Percentiles rank a stretch among this genome's conserved stretches.
Conservation (phyloP, 139 green algal genomes). For the Dunaliella sp. region DNA sequence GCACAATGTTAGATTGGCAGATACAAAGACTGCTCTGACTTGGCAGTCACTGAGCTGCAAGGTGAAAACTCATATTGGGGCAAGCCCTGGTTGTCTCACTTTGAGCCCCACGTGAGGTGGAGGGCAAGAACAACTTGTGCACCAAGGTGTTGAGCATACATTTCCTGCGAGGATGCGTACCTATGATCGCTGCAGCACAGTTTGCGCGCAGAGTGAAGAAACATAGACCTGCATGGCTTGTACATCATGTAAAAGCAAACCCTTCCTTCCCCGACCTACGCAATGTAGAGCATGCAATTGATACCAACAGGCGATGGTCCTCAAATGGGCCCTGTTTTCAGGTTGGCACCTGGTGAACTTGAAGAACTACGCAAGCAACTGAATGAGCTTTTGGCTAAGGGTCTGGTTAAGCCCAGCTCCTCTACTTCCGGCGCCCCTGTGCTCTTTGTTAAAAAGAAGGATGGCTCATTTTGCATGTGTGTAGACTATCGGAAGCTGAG, state of each 20-base stretch:
- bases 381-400: constrained; percentile 14
- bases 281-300: background rate
- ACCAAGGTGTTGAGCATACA: no score
- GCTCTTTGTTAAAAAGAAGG: constrained; percentile 55
- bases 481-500: constrained; percentile 42
- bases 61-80: background rate
- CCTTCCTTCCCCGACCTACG: background rate
- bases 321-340: background rate
- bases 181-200: background rate
- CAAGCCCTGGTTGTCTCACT: background rate
- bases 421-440: constrained; percentile 38
- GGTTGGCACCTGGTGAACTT: background rate
- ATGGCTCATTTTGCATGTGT: constrained; percentile 48
- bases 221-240: background rate
- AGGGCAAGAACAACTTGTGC: background rate
- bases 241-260: background rate
- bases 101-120: background rate
- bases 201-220: background rate
- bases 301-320: background rate
- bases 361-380: background rate
- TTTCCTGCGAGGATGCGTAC: background rate
- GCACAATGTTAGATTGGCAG: background rate
- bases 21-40: background rate
- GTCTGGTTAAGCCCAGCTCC: constrained; percentile 18
- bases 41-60: background rate